Base-by-base conservation (phyloP, 768 basidiomycete species). In the Suillus tomentosus region DNA sequence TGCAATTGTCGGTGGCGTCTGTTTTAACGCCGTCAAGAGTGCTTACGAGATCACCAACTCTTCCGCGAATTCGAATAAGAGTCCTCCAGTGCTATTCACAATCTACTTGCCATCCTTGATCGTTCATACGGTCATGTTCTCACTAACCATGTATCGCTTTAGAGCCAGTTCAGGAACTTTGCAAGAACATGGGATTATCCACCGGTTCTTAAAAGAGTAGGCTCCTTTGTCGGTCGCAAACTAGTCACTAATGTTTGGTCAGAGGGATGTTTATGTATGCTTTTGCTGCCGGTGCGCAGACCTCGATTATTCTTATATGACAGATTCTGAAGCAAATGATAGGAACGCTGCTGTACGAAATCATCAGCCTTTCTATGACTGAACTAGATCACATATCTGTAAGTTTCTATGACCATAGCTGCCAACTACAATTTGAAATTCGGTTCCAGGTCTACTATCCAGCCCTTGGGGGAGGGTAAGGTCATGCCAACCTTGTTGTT, bases 251-350 rank as follows among this genome's bases (percentile, higher is more conserved):
- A 37, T 48, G 15, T 39, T 5, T 54, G 17, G 22, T 43, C 48
- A 73, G 72, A 50, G 72, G 72, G 47, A 71, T 71, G 65, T 14
- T 64, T 11, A 70, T 71, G 63, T 73, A 70, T 37, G 66, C 62
- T n/a, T 70, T 65, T 34, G 67, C 65, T 3, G 51, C 65, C 13
- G 68, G 72, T 72, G 62, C 39, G 6, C 22, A 22, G 15, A 3
- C 2, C 22, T 14, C 47, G 27, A 14, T 2, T 10, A 19, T 13
- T 36, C 1, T 19, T 27, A 39, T 10, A n/a, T 17, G 15, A 8
- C 54, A 43, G 8, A 22, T 7, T 15, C 22, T 45, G 5, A 62
- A 39, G 53, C 47, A 66, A 27, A 19, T 3, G 24, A 42, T 22
- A 73, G 71, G 24, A 27, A 69, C 71, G 0, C 62, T 72, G 13